Conservation (phyloP, 2,329 filamentous ascomycete species). For the Aspergillus fischeri region DNA sequence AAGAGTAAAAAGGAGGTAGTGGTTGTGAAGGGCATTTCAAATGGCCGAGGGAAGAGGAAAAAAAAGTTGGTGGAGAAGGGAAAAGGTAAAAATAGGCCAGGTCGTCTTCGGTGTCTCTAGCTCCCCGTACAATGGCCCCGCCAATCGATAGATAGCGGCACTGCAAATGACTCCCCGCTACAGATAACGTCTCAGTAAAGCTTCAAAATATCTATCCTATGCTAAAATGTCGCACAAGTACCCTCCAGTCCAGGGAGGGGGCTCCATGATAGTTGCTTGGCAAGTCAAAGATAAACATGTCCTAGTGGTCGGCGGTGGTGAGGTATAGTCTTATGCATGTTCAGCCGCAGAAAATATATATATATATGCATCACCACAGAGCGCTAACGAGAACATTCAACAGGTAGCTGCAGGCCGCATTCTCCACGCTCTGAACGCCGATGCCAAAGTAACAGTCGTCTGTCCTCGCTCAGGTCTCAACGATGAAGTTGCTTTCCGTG, state of each 20-base stretch:
- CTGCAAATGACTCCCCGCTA: background rate
- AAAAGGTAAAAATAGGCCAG: slow-evolving; percentile 4
- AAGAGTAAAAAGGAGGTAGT: slow-evolving; percentile 7
- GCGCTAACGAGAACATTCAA: slow-evolving; percentile 19
- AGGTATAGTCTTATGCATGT: slow-evolving; percentile 55
- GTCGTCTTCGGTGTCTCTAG: slow-evolving; percentile 10
- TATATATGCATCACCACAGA: slow-evolving; percentile 12
- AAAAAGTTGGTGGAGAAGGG: slow-evolving; percentile 8
- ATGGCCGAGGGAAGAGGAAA: slow-evolving; percentile 11
- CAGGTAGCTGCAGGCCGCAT: slow-evolving; percentile 95
- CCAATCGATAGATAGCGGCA: slow-evolving; percentile 1
- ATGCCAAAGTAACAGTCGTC: slow-evolving; percentile 83
- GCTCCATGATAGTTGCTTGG: slow-evolving; percentile 93
- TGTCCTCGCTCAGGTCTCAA: slow-evolving; percentile 77
- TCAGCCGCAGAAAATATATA: background rate
- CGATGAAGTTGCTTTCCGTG: slow-evolving; percentile 78
- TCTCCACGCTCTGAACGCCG: slow-evolving; percentile 89
- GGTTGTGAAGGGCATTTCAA: slow-evolving; percentile 2
- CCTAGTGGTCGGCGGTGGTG: slow-evolving; percentile 90
- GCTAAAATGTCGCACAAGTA: slow-evolving; percentile 53
- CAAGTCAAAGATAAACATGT: slow-evolving; percentile 86
- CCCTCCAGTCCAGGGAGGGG: slow-evolving; percentile 80
- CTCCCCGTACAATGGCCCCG: slow-evolving; percentile 9
- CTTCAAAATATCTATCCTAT: background rate
- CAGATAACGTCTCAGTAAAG: background rate